These are phyloP conservation scores for Scheffersomyces spartinae DNA, from an alignment of 805 yeast species.

Conservation along the genomic window DNA sequence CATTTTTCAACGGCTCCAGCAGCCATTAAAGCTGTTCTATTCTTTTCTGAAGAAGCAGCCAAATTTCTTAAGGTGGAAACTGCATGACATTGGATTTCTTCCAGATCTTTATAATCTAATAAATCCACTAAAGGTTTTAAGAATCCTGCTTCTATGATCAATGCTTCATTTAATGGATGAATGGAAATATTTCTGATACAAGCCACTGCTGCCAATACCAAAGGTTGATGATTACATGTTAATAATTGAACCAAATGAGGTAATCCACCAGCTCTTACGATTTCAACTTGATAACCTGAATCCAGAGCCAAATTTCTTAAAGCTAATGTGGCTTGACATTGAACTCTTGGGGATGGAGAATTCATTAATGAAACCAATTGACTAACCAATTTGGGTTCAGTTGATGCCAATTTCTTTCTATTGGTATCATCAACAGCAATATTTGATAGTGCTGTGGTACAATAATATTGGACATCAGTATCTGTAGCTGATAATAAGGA, in stretches of 20 bases:
- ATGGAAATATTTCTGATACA: slow-evolving; percentile 95
- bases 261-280: slow-evolving; percentile 90
- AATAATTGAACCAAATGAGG: slow-evolving; percentile 85
- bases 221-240: slow-evolving; percentile 82
- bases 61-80: slow-evolving; percentile 91
- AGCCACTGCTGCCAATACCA: slow-evolving; percentile 93
- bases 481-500: slow-evolving; percentile 76
- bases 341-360: slow-evolving; percentile 86
- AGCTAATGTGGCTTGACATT: slow-evolving; percentile 97
- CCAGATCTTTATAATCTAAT: slow-evolving; percentile 75
- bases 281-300: slow-evolving; percentile 89
- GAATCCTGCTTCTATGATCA: slow-evolving; percentile 95
- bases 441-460: slow-evolving; percentile 94
- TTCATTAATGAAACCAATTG: slow-evolving; percentile 88
- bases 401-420: slow-evolving; percentile 76
- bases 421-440: slow-evolving; percentile 94
- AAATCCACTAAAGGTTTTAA: slow-evolving; percentile 80
- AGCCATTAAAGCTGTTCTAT: slow-evolving; percentile 81
- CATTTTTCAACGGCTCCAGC: slow-evolving; percentile 95
- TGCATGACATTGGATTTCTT: slow-evolving; percentile 97
- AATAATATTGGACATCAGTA: slow-evolving; percentile 95
- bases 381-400: slow-evolving; percentile 85
- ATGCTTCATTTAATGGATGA: slow-evolving; percentile 91
- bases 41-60: slow-evolving; percentile 92
- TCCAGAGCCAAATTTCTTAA: slow-evolving; percentile 93